Percentiles rank a stretch among this genome's conserved stretches.
These are phyloP conservation scores for Botryococcus braunii DNA, from an alignment of 163 green algal genomes.

Conservation along the genomic window DNA sequence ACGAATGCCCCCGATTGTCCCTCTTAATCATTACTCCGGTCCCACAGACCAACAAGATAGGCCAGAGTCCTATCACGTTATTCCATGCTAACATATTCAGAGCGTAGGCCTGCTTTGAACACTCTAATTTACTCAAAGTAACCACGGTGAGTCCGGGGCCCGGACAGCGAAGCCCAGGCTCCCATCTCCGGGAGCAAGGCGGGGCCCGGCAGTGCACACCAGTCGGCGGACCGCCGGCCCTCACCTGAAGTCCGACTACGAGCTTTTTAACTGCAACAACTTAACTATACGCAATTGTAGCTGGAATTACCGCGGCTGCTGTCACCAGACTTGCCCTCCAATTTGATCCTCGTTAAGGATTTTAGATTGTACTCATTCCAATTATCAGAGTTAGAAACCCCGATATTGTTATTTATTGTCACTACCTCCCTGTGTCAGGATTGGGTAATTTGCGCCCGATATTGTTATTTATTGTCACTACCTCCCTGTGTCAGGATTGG, in stretches of 20 bases:
- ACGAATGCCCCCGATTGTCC: conserved; percentile 84
- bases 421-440: not conserved
- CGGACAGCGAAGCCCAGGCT: conserved; percentile 73
- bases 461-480: conserved; percentile 79
- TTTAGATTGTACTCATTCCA: conserved; percentile 97
- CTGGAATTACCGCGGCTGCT: conserved; percentile 83
- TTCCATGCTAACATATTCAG: conserved; percentile 94
- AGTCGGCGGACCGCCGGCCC: conserved; percentile 57
- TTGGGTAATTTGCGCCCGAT: conserved; percentile 14
- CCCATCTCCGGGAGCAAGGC: conserved; percentile 64
- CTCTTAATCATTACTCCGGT: conserved; percentile 95
- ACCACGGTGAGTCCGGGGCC: conserved; percentile 65
- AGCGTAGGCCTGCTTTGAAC: conserved; percentile 88
- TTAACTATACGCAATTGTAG: conserved; percentile 90
- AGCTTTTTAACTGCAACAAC: conserved; percentile 76
- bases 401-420: conserved; percentile 88
- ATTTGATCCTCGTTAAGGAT: conserved; percentile 72
- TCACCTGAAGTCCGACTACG: conserved; percentile 67
- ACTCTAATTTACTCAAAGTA: conserved; percentile 93
- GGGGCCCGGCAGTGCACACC: conserved; percentile 56
- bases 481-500: not conserved
- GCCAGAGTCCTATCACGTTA: conserved; percentile 90
- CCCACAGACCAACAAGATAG: conserved; percentile 88
- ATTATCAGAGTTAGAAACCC: conserved; percentile 89
- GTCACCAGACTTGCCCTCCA: conserved; percentile 87